Evolutionary conservation across 306 rosid genomes (phyloP), one percentile per base, ranked within the genome.

Genomic region (Morella rubra): DNA sequence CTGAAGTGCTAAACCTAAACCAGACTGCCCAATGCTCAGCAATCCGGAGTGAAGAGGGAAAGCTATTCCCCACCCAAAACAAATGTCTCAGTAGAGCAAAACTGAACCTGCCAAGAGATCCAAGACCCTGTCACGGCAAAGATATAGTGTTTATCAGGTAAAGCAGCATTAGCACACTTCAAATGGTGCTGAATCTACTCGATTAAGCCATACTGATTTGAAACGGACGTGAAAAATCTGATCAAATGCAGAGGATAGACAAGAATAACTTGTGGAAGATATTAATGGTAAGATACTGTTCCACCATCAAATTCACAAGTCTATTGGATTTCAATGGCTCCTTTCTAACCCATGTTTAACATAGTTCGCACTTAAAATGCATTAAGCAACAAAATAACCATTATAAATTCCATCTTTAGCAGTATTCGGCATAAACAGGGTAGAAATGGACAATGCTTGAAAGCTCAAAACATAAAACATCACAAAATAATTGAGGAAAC

Each of bases 1-100:
- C 79, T 9, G 96, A 78, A 5, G 96, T 90, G 87, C 97, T 91
- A 32, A 89, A 95, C 72, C 96, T 90, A 82, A 92, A 66, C 96
- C 93, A 92, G 79, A 92, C 81, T 15, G 41, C 18, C 71, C 49
- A 42, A 41, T 18, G 8, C 14, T 41, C 50, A 65, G 18, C 14
- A 65, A 14, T 41, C 15, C 5, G 71, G 46, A 16, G 42, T 65
- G 50, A 62, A 15, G 69, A 65, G 50, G 47, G 5, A 18, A 41
- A 65, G 27, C 24, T 18, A 42, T 65, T 41, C 12, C 2, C 40
- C 9, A 50, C 41, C 46, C 71, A 41, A 19, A 65, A 65, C 10
- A 49, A 42, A 41, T 41, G 49, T 65, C 71, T 18, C 50, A 41
- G 50, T 15, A 42, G 10, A 42, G 47, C 19, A 42, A 19, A 18